Evolutionary conservation across 2,329 filamentous ascomycete genomes (phyloP), one percentile per base, ranked within the genome.

Genomic region (Pezicula radicicola): DNA sequence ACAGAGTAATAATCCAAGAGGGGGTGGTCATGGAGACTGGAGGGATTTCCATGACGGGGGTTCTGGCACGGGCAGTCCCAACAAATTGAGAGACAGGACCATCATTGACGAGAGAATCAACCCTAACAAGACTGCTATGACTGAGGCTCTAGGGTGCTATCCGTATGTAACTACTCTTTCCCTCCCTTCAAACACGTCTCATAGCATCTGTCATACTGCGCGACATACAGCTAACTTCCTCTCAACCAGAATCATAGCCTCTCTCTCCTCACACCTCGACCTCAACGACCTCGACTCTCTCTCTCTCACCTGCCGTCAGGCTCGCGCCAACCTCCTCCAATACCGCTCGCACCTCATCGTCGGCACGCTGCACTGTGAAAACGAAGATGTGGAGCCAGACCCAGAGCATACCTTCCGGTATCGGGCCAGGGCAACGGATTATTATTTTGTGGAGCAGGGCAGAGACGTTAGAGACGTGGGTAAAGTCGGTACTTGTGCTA

Each of bases 201-300:
- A 45, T 49, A 39, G 40, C 3, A 46, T 40, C 33, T 49, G 19
- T 41, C 48, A 15, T 3, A 46, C 56, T 39, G 43, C 51, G 36
- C 39, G 18, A 25, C 13, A 39, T 6, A 44, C 49, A 45, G 50
- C 25, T 48, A 3, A 51, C 4, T 9, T 6, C 28, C 54, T 57
- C 44, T 41, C 57, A 54, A 40, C 12, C 74, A 96, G 91, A 63
- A 83, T 96, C 66, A 84, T 89, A 61, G 82, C 84, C 58, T 81
- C 87, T 62, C 81, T 97, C 59, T 88, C 89, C 46, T 80, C 83
- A 30, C 80, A 82, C 60, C 83, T 97, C 67, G 93, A 97, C 68
- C 81, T 96, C 47, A 96, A 93, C 69, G 87, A 89, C 13, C 81
- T 97, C 62, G 87, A 96, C 69, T 85, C 87, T 58, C 82, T 97